Evolutionary conservation across 2,329 filamentous ascomycete genomes (phyloP).

Genomic region (Hypoxylon sp.): DNA sequence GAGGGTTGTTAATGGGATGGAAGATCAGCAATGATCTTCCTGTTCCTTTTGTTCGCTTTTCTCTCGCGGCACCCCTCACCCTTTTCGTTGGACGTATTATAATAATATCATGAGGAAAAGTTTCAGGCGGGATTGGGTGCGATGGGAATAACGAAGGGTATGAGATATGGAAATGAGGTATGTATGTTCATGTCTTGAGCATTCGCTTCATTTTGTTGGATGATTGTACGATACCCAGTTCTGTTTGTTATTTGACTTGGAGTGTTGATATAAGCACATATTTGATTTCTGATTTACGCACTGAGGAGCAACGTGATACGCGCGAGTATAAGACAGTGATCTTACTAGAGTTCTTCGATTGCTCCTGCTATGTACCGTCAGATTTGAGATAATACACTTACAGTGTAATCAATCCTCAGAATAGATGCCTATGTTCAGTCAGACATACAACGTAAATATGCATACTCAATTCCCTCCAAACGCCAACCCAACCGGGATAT

Average conservation of each 20-base stretch:
- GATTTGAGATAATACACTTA: background rate
- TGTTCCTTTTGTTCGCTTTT: background rate
- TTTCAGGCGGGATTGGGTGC: background rate
- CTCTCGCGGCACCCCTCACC: too few relatives aligned
- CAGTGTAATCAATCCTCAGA: background rate
- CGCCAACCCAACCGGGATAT: slow-evolving; percentile 41
- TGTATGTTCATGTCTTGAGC: background rate
- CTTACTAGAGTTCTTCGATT: background rate
- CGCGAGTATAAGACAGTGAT: background rate
- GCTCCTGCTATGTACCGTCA: background rate
- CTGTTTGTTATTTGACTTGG: background rate
- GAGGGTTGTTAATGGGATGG: slow-evolving; percentile 72
- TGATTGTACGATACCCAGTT: slow-evolving; percentile 32
- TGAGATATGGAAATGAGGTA: slow-evolving; percentile 14
- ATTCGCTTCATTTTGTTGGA: slow-evolving; percentile 15
- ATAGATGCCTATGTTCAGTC: background rate
- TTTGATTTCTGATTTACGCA: background rate
- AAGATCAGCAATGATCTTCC: slow-evolving; percentile 46
- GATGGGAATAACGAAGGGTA: slow-evolving; percentile 3
- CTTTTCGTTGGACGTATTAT: background rate
- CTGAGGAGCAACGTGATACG: too few relatives aligned
- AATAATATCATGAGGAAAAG: slow-evolving; percentile 1
- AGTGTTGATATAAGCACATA: slow-evolving; percentile 8
- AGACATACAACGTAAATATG: background rate
- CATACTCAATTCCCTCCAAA: slow-evolving; percentile 22